Evolutionary conservation across 495 filamentous ascomycete genomes (phyloP).

Genomic region (Penicillium verhagenii): DNA sequence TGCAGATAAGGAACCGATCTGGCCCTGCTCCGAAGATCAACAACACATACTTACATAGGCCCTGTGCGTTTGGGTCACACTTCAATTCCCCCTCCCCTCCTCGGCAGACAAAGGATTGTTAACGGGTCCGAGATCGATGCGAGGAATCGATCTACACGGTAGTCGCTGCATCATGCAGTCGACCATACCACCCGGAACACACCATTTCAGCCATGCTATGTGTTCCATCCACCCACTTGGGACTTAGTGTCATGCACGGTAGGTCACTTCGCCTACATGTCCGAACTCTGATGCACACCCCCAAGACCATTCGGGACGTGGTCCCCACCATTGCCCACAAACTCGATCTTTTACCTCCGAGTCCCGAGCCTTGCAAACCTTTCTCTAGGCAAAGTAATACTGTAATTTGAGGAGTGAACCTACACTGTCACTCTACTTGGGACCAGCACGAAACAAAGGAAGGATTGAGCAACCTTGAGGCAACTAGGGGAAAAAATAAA

Average conservation of each 20-base stretch:
- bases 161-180: conserved; percentile 23
- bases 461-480: neutral
- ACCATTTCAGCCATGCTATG: conserved; percentile 28
- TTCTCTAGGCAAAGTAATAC: no score
- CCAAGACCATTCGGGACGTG: neutral
- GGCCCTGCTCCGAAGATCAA: neutral
- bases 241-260: conserved; percentile 30
- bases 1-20: conserved; percentile 1
- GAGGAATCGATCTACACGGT: conserved; percentile 27
- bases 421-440: neutral
- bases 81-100: neutral
- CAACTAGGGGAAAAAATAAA: no score
- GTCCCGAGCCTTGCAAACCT: neutral
- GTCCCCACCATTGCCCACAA: neutral
- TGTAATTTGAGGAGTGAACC: no score
- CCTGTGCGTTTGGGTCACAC: neutral
- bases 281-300: conserved; percentile 3
- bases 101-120: conserved; percentile 19
- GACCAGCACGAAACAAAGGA: neutral
- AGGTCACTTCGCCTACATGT: conserved; percentile 26
- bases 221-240: conserved; percentile 21
- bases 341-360: neutral
- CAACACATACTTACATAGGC: neutral
- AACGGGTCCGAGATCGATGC: conserved; percentile 17
- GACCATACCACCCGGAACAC: conserved; percentile 21